Base-by-base conservation (phyloP, 2,329 filamentous ascomycete species). In the Colletotrichum sansevieriae region DNA sequence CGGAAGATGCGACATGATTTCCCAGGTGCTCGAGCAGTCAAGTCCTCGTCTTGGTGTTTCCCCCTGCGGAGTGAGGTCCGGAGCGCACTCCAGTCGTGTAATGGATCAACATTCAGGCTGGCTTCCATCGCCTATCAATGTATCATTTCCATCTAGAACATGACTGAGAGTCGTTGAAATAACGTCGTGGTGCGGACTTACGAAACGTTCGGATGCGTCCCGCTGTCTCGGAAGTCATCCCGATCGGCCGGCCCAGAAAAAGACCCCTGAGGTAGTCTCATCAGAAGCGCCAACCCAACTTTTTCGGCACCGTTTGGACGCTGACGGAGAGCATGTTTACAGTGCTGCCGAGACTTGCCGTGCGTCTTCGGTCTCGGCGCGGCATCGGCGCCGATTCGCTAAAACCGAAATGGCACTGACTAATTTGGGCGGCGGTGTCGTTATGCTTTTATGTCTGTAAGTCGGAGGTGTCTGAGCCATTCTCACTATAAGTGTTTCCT, bases 361-460 rank as follows among this genome's bases (percentile, higher is more conserved):
- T 22, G 52, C 6, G 35, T 6, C 25, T 25, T 25, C 5, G 4
- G 37, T 52, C 57, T 60, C 59, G 59, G 59, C 59, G 47, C 47
- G 37, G 59, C 59, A 62, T 62, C 59, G 47, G 47, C 44, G 59
- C 35, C 39, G 47, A 54, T 54, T 20, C 59, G 47, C 59, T 54
- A 62, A 54, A 44, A 20, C 58, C 47, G 37, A 62, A 54, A 22
- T 5, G 37, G 37, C 3, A 54, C 46, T 54, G 59, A 62, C 59
- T 62, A 62, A 37, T 54, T 62, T 22, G 33, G 44, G 15, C 43
- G 33, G 57, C 57, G 44, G 41, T 25, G 46, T 62, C n/a, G n/a
- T n/a, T n/a, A n/a, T n/a, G n/a, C n/a, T 3, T 44, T 0, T 35
- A 5, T 3, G 0, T 37, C 8, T 60, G 37, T 35, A 33, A 62